phyloP scores from a whole-genome alignment of 2,329 filamentous ascomycete species.

The Ascocoryne sarcoides region DNA sequence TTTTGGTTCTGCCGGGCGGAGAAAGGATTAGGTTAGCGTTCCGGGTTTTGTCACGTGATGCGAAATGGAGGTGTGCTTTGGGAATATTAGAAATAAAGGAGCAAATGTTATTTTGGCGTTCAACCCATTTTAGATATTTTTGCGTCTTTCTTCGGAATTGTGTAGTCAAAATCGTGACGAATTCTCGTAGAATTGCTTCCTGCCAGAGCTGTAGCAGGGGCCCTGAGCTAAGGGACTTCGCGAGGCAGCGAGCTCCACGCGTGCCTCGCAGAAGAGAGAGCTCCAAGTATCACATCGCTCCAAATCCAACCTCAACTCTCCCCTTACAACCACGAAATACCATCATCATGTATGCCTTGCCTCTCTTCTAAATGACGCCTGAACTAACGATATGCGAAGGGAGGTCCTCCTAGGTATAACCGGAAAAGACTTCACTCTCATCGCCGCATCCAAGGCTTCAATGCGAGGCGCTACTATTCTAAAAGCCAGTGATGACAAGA shows the following conservation, averaged over 20 bases:
- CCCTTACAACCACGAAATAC: slow-evolving; percentile 14
- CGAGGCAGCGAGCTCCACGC: slow-evolving; percentile 27
- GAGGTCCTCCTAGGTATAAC: slow-evolving; percentile 97
- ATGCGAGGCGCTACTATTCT: slow-evolving; percentile 97
- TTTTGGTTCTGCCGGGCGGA: slow-evolving; percentile 7
- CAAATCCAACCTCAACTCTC: slow-evolving; percentile 14
- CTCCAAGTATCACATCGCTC: slow-evolving; percentile 19
- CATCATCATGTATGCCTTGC: slow-evolving; percentile 22
- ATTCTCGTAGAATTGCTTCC: neutral
- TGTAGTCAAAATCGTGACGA: no score
- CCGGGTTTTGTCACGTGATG: neutral
- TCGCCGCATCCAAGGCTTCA: slow-evolving; percentile 90
- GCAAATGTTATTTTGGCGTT: no score
- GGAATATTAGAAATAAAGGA: no score
- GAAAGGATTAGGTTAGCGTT: no score
- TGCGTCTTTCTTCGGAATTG: no score
- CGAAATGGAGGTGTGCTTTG: no score
- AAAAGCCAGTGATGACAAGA: slow-evolving; percentile 96
- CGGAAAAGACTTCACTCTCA: slow-evolving; percentile 97
- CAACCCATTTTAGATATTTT: no score
- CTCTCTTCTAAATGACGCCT: neutral
- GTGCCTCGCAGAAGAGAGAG: slow-evolving; percentile 18
- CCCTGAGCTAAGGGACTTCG: slow-evolving; percentile 1
- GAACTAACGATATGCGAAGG: slow-evolving; percentile 42
- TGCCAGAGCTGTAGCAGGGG: slow-evolving; percentile 6